Percentiles rank a stretch among this genome's conserved stretches.
Evolutionary conservation across 2,329 filamentous ascomycete genomes (phyloP).

Genomic region (Alternaria brassicae): DNA sequence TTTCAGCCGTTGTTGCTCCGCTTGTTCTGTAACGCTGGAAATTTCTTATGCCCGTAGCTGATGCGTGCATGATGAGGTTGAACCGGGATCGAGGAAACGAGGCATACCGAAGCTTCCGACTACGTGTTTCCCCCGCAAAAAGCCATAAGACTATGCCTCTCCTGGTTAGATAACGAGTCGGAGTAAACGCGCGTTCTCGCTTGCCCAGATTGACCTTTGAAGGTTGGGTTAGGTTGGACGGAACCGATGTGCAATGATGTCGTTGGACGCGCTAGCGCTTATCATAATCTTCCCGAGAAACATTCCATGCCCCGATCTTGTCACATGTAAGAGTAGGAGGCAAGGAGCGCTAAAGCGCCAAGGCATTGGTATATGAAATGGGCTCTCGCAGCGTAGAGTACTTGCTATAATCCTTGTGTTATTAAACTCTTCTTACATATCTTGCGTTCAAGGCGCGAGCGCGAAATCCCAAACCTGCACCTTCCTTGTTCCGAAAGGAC

Average conservation of each 20-base stretch:
- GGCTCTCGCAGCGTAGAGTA: not conserved
- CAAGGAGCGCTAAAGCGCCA: not conserved
- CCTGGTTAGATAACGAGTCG: not conserved
- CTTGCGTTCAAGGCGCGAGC: constrained; percentile 8
- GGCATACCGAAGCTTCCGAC: not conserved
- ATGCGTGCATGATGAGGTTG: not conserved
- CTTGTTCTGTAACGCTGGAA: not conserved
- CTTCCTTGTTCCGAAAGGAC: constrained; percentile 42
- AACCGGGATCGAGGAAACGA: not conserved
- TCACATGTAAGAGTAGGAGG: not conserved
- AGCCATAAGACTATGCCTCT: not conserved
- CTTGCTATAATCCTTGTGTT: not conserved
- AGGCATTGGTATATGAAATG: not conserved
- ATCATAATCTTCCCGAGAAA: not conserved
- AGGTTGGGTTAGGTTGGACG: not conserved
- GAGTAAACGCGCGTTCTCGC: not conserved
- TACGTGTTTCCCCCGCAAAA: not conserved
- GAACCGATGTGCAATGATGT: not conserved
- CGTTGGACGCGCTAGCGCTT: not conserved
- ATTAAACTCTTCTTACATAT: not conserved
- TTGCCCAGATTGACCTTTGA: not conserved
- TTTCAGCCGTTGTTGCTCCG: not conserved
- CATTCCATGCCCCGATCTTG: not conserved
- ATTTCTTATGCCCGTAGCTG: not conserved
- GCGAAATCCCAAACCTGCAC: constrained; percentile 47